These are phyloP conservation scores for Groenewaldozyma sp. DNA, from an alignment of 1,139 yeast genomes.

Conservation along the genomic window DNA sequence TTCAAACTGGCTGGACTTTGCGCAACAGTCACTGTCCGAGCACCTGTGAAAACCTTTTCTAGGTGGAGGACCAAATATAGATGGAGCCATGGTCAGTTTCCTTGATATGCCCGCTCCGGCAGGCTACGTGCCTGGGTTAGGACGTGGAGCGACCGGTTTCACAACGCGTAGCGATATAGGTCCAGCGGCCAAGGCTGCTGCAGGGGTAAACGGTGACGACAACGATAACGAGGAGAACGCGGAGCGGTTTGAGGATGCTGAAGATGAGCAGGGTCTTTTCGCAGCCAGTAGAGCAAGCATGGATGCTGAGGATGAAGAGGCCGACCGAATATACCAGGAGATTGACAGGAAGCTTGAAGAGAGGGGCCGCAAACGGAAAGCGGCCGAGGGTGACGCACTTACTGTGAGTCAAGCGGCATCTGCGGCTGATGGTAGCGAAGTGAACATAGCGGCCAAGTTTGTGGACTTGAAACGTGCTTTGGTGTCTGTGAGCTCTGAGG, in stretches of 20 bases:
- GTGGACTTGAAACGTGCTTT: slow-evolving; percentile 56
- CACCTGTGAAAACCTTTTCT: too few species aligned
- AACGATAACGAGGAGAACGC: slow-evolving; percentile 27
- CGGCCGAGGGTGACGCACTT: slow-evolving; percentile 25
- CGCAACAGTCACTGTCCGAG: too few species aligned
- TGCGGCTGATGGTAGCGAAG: not conserved
- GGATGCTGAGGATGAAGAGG: slow-evolving; percentile 56
- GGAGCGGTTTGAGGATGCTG: slow-evolving; percentile 33
- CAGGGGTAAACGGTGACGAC: slow-evolving; percentile 31
- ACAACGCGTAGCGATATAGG: slow-evolving; percentile 77
- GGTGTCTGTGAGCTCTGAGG: slow-evolving; percentile 48
- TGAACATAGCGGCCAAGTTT: slow-evolving; percentile 37
- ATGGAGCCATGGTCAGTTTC: slow-evolving; percentile 33
- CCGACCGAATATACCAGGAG: slow-evolving; percentile 57
- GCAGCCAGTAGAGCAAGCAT: slow-evolving; percentile 16
- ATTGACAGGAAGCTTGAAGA: slow-evolving; percentile 50
- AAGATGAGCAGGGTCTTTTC: slow-evolving; percentile 32
- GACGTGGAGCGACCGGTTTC: slow-evolving; percentile 93
- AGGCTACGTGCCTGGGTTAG: slow-evolving; percentile 87
- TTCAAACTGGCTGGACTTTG: too few species aligned
- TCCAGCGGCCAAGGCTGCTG: slow-evolving; percentile 34
- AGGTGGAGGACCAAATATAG: too few species aligned
- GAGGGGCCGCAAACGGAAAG: slow-evolving; percentile 31
- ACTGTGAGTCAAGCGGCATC: too few species aligned
- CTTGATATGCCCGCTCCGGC: slow-evolving; percentile 82